Conservation (phyloP, 192 early-diverging fungal genomes). For the Entomortierella lignicola region DNA sequence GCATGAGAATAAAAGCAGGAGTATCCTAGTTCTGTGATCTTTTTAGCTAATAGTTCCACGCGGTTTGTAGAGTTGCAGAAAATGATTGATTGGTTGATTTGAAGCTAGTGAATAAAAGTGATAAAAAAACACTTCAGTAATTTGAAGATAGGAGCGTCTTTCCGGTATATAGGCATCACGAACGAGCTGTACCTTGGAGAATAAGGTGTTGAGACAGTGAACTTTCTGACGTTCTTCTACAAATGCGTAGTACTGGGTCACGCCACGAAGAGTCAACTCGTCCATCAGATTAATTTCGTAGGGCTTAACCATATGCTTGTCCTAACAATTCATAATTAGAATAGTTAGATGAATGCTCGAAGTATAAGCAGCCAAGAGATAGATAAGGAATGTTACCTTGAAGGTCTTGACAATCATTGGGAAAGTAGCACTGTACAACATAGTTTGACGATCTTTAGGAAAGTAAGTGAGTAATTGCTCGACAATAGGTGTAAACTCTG, state of each 20-base stretch:
- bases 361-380: too few species aligned
- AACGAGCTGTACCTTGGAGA: slow-evolving; percentile 79
- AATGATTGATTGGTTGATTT: slow-evolving; percentile 99
- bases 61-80: slow-evolving; percentile 99
- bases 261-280: slow-evolving; percentile 96
- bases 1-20: slow-evolving; percentile 99
- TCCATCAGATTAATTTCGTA: slow-evolving; percentile 99
- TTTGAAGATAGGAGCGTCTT: too few species aligned
- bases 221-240: slow-evolving; percentile 99
- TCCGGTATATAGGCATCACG: too few species aligned
- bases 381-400: slow-evolving; percentile 58
- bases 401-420: slow-evolving; percentile 97
- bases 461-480: slow-evolving; percentile 96
- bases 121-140: too few species aligned
- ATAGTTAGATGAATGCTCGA: neutral
- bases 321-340: slow-evolving; percentile 32
- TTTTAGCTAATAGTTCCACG: slow-evolving; percentile 98
- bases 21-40: slow-evolving; percentile 99
- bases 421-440: slow-evolving; percentile 98
- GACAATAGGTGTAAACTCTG: slow-evolving; percentile 98
- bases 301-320: slow-evolving; percentile 94
- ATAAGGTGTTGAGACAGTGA: slow-evolving; percentile 92
- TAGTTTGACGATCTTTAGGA: slow-evolving; percentile 90
- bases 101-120: slow-evolving; percentile 68
- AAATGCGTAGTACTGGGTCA: slow-evolving; percentile 99